Percentiles rank a stretch among this genome's conserved stretches.
Conservation (phyloP, 192 early-diverging fungal species). For the Coemansia sp. region DNA sequence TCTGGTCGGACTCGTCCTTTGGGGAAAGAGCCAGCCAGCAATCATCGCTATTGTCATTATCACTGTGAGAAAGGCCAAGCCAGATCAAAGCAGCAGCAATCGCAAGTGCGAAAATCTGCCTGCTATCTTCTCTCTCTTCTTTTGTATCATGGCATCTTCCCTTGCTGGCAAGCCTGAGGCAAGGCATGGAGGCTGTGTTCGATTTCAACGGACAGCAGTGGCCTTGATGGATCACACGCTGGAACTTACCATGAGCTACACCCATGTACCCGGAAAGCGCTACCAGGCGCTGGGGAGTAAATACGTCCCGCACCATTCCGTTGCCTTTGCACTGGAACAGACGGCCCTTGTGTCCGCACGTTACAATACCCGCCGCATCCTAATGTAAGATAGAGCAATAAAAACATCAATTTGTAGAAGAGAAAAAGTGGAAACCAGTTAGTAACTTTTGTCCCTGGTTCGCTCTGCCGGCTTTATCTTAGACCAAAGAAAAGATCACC, state of each 20-base stretch:
- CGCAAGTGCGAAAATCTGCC: too few relatives aligned
- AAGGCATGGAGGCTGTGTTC: too few relatives aligned
- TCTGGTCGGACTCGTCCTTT: too few relatives aligned
- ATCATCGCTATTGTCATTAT: too few relatives aligned
- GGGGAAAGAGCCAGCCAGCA: too few relatives aligned
- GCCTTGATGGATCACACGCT: neutral
- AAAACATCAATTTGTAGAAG: neutral
- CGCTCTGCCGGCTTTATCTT: too few relatives aligned
- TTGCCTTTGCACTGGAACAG: conserved; percentile 99
- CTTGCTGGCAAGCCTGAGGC: too few relatives aligned
- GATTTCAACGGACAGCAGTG: too few relatives aligned
- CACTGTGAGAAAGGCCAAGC: too few relatives aligned
- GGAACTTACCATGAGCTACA: conserved; percentile 89
- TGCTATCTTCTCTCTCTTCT: too few relatives aligned
- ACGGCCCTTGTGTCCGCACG: conserved; percentile 94
- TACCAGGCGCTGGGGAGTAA: conserved; percentile 75
- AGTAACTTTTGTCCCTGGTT: neutral
- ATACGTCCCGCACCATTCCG: conserved; percentile 99
- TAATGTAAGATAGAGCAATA: conserved; percentile 30
- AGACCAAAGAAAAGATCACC: neutral
- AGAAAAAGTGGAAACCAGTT: neutral
- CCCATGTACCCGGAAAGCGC: conserved; percentile 87
- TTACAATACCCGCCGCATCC: conserved; percentile 99
- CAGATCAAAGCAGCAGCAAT: too few relatives aligned
- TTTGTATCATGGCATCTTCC: too few relatives aligned